These are phyloP conservation scores for Mediolabrus comicus DNA, from an alignment of 108 stramenopile species.

Conservation along the genomic window DNA sequence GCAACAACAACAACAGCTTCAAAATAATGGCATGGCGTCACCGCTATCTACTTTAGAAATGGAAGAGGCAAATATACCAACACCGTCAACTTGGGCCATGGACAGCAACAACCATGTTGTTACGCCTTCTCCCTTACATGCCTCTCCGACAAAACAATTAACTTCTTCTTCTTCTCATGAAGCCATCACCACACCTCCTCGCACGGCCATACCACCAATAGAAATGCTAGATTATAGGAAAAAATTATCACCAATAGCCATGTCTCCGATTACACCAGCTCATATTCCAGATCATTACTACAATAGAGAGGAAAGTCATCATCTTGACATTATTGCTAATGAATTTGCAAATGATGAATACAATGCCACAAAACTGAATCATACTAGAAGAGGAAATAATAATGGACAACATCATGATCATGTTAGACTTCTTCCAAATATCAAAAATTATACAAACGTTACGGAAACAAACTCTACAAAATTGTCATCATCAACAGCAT, in stretches of 20 bases:
- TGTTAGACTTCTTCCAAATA: background rate
- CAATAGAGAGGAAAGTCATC: background rate
- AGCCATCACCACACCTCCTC: background rate
- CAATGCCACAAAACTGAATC: too few relatives aligned
- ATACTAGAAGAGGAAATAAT: background rate
- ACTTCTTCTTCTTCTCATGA: background rate
- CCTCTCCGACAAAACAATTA: background rate
- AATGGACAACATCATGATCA: background rate
- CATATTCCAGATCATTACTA: background rate
- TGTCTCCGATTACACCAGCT: background rate
- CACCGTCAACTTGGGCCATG: background rate
- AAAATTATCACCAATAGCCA: background rate
- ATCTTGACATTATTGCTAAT: too few relatives aligned
- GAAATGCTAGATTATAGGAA: background rate
- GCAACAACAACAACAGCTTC: background rate
- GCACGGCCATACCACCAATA: background rate
- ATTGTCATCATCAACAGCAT: background rate
- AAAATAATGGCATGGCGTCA: background rate
- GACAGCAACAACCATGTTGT: background rate
- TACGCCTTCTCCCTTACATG: background rate
- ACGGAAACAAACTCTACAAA: background rate
- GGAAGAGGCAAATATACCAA: background rate
- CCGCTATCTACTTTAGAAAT: background rate
- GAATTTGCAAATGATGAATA: too few relatives aligned
- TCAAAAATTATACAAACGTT: background rate